Conservation (phyloP, 2,329 filamentous ascomycete genomes). For the Dothistroma pini region DNA sequence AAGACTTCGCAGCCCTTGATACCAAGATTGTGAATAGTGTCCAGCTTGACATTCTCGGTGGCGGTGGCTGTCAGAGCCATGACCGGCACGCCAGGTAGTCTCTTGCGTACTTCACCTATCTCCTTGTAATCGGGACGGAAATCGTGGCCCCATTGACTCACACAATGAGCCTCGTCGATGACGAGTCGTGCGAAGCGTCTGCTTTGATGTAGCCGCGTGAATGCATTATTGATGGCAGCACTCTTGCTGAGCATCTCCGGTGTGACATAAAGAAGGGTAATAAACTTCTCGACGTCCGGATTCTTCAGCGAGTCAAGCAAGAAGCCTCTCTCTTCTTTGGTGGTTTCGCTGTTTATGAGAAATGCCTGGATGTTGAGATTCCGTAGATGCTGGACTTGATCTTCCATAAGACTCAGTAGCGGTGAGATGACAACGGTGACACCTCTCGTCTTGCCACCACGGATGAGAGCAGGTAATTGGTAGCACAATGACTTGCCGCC, state of each 20-base stretch:
- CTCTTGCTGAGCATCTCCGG: slow-evolving; percentile 95
- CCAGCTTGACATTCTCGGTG: slow-evolving; percentile 85
- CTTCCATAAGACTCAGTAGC: slow-evolving; percentile 91
- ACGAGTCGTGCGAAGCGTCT: slow-evolving; percentile 82
- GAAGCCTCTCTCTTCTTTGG: slow-evolving; percentile 57
- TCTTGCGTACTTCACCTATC: slow-evolving; percentile 67
- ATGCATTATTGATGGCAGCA: slow-evolving; percentile 59
- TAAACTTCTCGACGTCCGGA: slow-evolving; percentile 64
- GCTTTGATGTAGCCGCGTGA: slow-evolving; percentile 65
- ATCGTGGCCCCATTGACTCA: slow-evolving; percentile 98
- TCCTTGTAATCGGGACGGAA: slow-evolving; percentile 95
- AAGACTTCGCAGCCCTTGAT: slow-evolving; percentile 77
- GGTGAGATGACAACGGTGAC: slow-evolving; percentile 95
- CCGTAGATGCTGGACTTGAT: slow-evolving; percentile 82
- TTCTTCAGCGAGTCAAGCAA: slow-evolving; percentile 64
- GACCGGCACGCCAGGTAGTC: slow-evolving; percentile 75
- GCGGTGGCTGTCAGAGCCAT: slow-evolving; percentile 96
- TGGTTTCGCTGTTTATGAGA: slow-evolving; percentile 75
- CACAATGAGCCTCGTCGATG: slow-evolving; percentile 98
- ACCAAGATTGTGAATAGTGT: slow-evolving; percentile 86
- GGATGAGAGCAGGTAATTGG: slow-evolving; percentile 83
- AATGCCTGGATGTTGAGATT: slow-evolving; percentile 73
- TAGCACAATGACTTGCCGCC: slow-evolving; percentile 97
- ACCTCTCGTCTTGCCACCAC: slow-evolving; percentile 73
- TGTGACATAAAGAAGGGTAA: slow-evolving; percentile 91